These are phyloP conservation scores for Alternaria ventricosa DNA, from an alignment of 2,329 filamentous ascomycete species.

Conservation along the genomic window DNA sequence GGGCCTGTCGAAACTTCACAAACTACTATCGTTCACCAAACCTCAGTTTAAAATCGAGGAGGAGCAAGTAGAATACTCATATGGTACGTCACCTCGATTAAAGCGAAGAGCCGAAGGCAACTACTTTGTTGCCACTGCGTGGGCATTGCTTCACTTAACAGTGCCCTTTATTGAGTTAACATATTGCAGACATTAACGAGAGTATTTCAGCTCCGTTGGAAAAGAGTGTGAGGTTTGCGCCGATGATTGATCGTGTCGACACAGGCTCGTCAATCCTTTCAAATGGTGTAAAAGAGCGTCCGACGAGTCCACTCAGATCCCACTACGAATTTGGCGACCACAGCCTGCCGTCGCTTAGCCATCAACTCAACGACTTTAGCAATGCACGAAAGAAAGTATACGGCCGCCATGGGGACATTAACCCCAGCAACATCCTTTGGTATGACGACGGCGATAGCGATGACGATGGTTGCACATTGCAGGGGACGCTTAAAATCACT, in stretches of 20 bases:
- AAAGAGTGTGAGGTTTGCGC: background rate
- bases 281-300: background rate
- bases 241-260: background rate
- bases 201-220: accelerated
- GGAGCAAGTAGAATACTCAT: background rate
- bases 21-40: background rate
- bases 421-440: slow-evolving; percentile 30
- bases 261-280: background rate
- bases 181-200: background rate
- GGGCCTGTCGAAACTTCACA: slow-evolving; percentile 19
- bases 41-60: background rate
- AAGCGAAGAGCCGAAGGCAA: background rate
- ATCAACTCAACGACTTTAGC: background rate
- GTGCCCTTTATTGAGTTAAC: background rate
- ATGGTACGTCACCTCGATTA: background rate
- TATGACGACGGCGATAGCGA: slow-evolving; percentile 1
- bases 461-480: background rate
- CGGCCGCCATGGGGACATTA: slow-evolving; percentile 31
- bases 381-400: background rate
- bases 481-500: slow-evolving; percentile 17
- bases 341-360: background rate
- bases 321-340: background rate
- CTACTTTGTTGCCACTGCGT: background rate
- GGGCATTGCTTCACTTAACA: background rate
- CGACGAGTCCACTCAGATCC: background rate